These are phyloP conservation scores for Eutypella sp. DNA, from an alignment of 2,329 filamentous ascomycete genomes.

Conservation along the genomic window DNA sequence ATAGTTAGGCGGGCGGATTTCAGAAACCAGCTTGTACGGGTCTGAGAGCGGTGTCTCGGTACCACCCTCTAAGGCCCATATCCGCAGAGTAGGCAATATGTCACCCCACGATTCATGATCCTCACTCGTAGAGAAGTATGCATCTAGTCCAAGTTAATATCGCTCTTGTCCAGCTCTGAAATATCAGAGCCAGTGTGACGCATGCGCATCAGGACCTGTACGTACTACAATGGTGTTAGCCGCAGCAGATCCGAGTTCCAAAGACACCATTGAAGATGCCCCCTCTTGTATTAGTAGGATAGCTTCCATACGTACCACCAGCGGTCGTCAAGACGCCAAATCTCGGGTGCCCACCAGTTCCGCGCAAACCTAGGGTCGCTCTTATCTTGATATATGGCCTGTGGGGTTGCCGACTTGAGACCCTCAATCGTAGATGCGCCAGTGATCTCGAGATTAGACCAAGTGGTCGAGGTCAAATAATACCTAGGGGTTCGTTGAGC, in stretches of 20 bases:
- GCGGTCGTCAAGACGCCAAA: conserved; percentile 10
- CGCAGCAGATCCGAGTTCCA: too few species aligned
- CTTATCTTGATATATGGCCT: conserved; percentile 8
- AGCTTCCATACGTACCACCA: conserved; percentile 7
- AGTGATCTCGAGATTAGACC: conserved; percentile 12
- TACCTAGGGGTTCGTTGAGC: conserved; percentile 2
- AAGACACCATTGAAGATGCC: neutral
- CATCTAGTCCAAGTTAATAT: neutral
- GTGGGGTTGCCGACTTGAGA: conserved; percentile 9
- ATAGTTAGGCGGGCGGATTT: conserved; percentile 10
- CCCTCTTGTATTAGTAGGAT: neutral
- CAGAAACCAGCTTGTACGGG: conserved; percentile 6
- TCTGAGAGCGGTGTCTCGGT: conserved; percentile 7
- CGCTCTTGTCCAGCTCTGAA: too few species aligned
- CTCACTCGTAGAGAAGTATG: conserved; percentile 15
- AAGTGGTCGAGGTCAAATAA: conserved; percentile 14
- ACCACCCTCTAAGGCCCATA: conserved; percentile 9
- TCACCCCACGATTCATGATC: conserved; percentile 9
- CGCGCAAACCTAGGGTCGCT: conserved; percentile 5
- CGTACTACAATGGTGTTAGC: too few species aligned
- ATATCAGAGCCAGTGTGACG: too few species aligned
- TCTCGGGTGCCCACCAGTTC: conserved; percentile 17
- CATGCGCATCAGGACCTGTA: too few species aligned
- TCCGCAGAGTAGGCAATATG: conserved; percentile 10
- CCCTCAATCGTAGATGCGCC: conserved; percentile 12